phyloP scores from a whole-genome alignment of 805 yeast species.

The Yarrowia alimentaria region DNA sequence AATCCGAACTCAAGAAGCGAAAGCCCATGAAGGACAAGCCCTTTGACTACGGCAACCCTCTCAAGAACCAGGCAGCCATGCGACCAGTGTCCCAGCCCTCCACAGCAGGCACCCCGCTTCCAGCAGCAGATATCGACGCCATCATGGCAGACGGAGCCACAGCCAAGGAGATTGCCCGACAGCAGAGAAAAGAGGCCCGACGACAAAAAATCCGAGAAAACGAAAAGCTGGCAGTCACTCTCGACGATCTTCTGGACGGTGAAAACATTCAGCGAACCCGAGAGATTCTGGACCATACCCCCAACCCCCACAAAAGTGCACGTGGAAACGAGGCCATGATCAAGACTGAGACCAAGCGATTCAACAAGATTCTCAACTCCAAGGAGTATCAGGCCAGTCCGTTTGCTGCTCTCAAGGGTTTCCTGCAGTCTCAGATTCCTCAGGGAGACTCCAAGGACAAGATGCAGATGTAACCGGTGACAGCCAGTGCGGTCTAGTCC shows the following conservation, averaged over 20 bases:
- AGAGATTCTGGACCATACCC: conserved; percentile 13
- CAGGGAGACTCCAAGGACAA: conserved; percentile 1
- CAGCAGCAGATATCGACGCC: conserved; percentile 16
- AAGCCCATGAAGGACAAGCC: conserved; percentile 12
- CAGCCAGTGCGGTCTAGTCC: no score
- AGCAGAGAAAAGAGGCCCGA: conserved; percentile 15
- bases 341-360: conserved; percentile 32
- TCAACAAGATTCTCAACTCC: conserved; percentile 32
- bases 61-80: conserved; percentile 18
- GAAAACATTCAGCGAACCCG: conserved; percentile 11
- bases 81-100: not conserved
- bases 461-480: conserved; percentile 2
- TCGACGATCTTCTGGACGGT: conserved; percentile 18
- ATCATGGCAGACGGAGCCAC: conserved; percentile 20
- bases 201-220: not conserved
- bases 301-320: conserved; percentile 31
- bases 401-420: conserved; percentile 32
- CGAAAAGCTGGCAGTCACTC: conserved; percentile 17
- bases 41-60: conserved; percentile 22
- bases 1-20: not conserved
- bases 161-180: conserved; percentile 23
- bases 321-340: conserved; percentile 32
- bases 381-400: conserved; percentile 33
- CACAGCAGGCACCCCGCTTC: not conserved
- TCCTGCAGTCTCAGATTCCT: conserved; percentile 31